Base-by-base conservation (phyloP, 169 alveolate genomes). In the Plasmodium inui region DNA sequence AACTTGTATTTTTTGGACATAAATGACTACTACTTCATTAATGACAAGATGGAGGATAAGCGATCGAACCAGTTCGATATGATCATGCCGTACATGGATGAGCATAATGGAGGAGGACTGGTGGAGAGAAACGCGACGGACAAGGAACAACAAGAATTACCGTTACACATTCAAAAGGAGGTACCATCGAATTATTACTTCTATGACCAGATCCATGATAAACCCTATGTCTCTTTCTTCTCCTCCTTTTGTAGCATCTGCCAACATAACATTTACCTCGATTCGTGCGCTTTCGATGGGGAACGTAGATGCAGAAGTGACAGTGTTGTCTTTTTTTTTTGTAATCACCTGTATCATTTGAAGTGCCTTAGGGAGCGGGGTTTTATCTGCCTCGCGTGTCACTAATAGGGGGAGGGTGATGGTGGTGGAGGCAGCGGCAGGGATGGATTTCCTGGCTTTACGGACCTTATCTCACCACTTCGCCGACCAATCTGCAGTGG, bases 291-390 rank as follows among this genome's bases (percentile, higher is more conserved):
- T 9, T 32, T 26, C 9, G 70, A 34, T 10, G 32, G 50, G 53
- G n/a, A 41, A 26, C 30, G 61, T 14, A 39, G 41, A 50, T 53
- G 22, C 46, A 76, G 81, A 76, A 37, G 80, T 34, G 80, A 86
- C 61, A 55, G 7, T 19, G 67, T 86, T 55, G 81, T 70, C 30
- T 86, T 86, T 57, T 86, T 86, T 86, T 86, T 86, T 74, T 86
- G 93, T 86, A 86, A 86, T 55, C 93, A 86, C 67, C 17, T 86
- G 6, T 86, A 86, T 55, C 93, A 86, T 76, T 86, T 86, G 67
- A 86, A 70, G 7, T 86, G 93, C 17, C 46, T 86, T 4, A 53
- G 81, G 50, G 71, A n/a, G 5, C 28, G 67, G 3, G 19, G 61
- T 14, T 41, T 84, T 10, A 8, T 44, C 7, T 84, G 92, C 41